These are phyloP conservation scores for Emmonsiellopsis sp. DNA, from an alignment of 2,329 filamentous ascomycete species.

Conservation along the genomic window DNA sequence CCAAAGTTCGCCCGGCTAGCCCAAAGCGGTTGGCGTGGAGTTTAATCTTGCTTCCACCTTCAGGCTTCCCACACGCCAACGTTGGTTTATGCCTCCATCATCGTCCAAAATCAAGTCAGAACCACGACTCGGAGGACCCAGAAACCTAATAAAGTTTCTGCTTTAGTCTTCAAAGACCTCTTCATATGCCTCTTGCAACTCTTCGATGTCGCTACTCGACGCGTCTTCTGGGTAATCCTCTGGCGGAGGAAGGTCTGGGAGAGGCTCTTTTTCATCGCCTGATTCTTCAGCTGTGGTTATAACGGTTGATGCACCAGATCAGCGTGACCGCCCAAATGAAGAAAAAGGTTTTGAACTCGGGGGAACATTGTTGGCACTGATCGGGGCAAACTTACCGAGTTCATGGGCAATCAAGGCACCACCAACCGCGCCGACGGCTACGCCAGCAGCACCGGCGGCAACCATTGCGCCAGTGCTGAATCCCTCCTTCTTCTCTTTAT, in stretches of 20 bases:
- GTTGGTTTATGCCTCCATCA: too few species aligned
- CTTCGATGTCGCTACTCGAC: neutral
- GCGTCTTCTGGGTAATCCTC: neutral
- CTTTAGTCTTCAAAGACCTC: neutral
- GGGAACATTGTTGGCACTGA: neutral
- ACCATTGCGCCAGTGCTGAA: conserved; percentile 43
- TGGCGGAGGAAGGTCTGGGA: neutral
- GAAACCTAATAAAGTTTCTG: too few species aligned
- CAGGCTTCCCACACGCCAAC: too few species aligned
- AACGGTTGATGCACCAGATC: neutral
- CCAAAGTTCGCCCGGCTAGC: neutral
- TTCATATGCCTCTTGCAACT: neutral
- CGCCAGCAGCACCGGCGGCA: conserved; percentile 47
- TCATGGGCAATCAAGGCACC: conserved; percentile 50
- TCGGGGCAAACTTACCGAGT: conserved; percentile 37
- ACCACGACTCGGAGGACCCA: too few species aligned
- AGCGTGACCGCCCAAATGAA: neutral
- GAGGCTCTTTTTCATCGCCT: neutral
- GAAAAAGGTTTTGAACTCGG: too few species aligned
- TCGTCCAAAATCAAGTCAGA: too few species aligned
- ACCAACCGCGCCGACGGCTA: conserved; percentile 47
- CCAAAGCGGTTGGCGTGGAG: neutral
- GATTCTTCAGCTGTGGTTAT: neutral
- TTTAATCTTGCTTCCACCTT: too few species aligned
- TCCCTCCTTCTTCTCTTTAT: conserved; percentile 26